These are phyloP conservation scores for Phytophthora sojae DNA, from an alignment of 352 stramenopile genomes.

Conservation along the genomic window DNA sequence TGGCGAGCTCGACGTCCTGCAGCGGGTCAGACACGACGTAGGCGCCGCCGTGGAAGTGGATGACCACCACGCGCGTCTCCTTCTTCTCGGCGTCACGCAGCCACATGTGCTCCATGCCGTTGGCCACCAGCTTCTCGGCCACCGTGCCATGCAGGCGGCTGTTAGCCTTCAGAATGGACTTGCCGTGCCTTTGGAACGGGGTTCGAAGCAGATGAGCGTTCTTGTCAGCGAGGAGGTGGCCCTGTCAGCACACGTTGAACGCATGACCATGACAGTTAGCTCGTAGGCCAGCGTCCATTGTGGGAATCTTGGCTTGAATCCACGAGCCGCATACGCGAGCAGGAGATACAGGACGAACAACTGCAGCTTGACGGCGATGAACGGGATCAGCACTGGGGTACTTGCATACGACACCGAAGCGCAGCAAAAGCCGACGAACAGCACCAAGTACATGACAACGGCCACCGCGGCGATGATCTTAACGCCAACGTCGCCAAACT, in stretches of 20 bases:
- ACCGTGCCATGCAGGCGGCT: slow-evolving; percentile 12
- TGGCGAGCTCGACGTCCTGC: slow-evolving; percentile 14
- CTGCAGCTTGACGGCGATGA: slow-evolving; percentile 21
- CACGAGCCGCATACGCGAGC: slow-evolving; percentile 9
- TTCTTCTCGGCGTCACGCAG: slow-evolving; percentile 13
- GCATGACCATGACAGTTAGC: slow-evolving; percentile 15
- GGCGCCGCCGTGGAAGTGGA: slow-evolving; percentile 17
- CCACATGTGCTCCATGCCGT: slow-evolving; percentile 24
- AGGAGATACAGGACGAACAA: slow-evolving; percentile 8
- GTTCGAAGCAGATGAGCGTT: slow-evolving; percentile 13
- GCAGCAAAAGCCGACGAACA: slow-evolving; percentile 16
- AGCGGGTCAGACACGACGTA: slow-evolving; percentile 17
- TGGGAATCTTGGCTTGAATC: slow-evolving; percentile 24
- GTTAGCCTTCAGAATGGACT: slow-evolving; percentile 10
- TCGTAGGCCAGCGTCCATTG: slow-evolving; percentile 24
- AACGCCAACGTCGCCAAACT: not conserved
- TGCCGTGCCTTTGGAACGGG: slow-evolving; percentile 7
- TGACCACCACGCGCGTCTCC: slow-evolving; percentile 16
- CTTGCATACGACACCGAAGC: slow-evolving; percentile 1
- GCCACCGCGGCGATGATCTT: not conserved
- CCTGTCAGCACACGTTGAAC: slow-evolving; percentile 4
- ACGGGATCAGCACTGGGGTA: slow-evolving; percentile 3
- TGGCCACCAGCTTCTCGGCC: slow-evolving; percentile 15
- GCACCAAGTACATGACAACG: not conserved
- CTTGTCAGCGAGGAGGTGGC: slow-evolving; percentile 9